Percentiles rank a stretch among this genome's conserved stretches.
Conservation (phyloP, 2,329 filamentous ascomycete species). For the Pseudogymnoascus sp. region DNA sequence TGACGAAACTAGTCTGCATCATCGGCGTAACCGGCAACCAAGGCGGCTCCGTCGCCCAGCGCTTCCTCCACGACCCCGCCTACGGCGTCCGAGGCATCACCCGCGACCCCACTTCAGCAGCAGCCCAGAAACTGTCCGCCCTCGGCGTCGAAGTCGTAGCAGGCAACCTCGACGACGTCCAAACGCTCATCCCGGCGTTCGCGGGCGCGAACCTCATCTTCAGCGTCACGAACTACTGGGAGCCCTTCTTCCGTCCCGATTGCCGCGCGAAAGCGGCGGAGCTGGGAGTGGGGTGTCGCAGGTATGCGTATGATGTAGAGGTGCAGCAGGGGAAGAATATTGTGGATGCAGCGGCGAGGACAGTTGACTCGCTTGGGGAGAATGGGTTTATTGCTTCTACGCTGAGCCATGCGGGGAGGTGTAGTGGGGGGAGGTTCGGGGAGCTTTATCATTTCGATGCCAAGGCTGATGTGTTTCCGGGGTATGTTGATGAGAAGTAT, state of each 20-base stretch:
- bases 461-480: conserved; percentile 41
- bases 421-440: conserved; percentile 37
- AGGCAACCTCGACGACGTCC: conserved; percentile 36
- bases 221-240: conserved; percentile 48
- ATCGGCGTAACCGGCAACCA: conserved; percentile 41
- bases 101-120: conserved; percentile 31
- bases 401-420: conserved; percentile 39
- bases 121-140: conserved; percentile 29
- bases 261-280: conserved; percentile 32
- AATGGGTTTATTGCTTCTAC: conserved; percentile 42
- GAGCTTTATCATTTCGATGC: conserved; percentile 46
- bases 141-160: conserved; percentile 35
- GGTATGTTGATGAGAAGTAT: conserved; percentile 36
- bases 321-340: conserved; percentile 46
- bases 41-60: conserved; percentile 39
- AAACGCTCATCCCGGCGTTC: conserved; percentile 33
- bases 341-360: conserved; percentile 41
- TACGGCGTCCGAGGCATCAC: conserved; percentile 40
- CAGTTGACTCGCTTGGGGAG: conserved; percentile 32
- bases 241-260: conserved; percentile 39
- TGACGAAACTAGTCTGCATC: conserved; percentile 33
- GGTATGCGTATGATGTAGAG: conserved; percentile 42
- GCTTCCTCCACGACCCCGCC: conserved; percentile 32
- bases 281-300: conserved; percentile 34
- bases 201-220: conserved; percentile 43